Evolutionary conservation across 306 rosid genomes (phyloP).

Genomic region (Alnus glutinosa): DNA sequence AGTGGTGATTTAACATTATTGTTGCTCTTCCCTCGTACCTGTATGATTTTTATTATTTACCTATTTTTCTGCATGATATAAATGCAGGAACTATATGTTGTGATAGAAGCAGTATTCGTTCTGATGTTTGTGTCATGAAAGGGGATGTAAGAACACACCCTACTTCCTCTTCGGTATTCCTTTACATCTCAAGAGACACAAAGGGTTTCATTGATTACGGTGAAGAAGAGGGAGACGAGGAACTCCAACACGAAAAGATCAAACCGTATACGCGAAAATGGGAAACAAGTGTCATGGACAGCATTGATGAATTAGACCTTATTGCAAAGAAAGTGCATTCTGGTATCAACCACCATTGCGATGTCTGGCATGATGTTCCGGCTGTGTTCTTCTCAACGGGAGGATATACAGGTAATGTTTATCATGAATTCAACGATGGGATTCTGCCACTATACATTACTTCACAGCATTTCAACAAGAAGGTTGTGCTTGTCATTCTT

Average conservation of each 20-base stretch:
- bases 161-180: constrained; percentile 65
- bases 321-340: constrained; percentile 46
- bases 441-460: constrained; percentile 81
- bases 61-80: neutral
- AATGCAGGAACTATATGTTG: constrained; percentile 77
- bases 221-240: constrained; percentile 26
- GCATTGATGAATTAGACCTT: constrained; percentile 68
- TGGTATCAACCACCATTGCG: constrained; percentile 40
- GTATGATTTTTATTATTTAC: neutral
- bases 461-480: constrained; percentile 73
- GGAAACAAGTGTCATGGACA: constrained; percentile 79
- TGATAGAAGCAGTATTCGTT: constrained; percentile 74
- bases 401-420: constrained; percentile 94
- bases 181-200: constrained; percentile 47
- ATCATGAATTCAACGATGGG: constrained; percentile 97
- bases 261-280: constrained; percentile 92
- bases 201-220: constrained; percentile 9
- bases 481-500: constrained; percentile 83
- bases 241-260: constrained; percentile 59
- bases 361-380: constrained; percentile 75
- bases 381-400: constrained; percentile 94
- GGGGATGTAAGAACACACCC: constrained; percentile 82
- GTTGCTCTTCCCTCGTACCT: neutral
- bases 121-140: constrained; percentile 85
- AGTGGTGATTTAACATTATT: neutral